Base-by-base conservation (phyloP, 495 filamentous ascomycete species). In the Bombardia bombarda region DNA sequence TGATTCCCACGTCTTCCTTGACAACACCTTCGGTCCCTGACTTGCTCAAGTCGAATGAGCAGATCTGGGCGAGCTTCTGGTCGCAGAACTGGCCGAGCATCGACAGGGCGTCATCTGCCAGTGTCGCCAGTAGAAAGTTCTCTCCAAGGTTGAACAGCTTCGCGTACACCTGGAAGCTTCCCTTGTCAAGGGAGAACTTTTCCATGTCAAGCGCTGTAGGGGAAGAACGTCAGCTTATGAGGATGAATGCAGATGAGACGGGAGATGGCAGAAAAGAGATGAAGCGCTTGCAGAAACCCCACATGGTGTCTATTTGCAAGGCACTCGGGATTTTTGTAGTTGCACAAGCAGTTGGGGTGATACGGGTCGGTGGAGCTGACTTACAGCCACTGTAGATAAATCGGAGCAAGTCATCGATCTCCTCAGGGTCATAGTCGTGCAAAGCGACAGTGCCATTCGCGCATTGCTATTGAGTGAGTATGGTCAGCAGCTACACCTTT, bases 301-400 rank as follows among this genome's bases (percentile, higher is more conserved):
- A n/a, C n/a, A n/a, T n/a, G n/a, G n/a, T n/a, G n/a, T n/a, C n/a
- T n/a, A n/a, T n/a, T n/a, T n/a, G n/a, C n/a, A n/a, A n/a, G n/a
- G n/a, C n/a, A n/a, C n/a, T n/a, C n/a, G n/a, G n/a, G n/a, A n/a
- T n/a, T n/a, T n/a, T n/a, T n/a, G n/a, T n/a, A n/a, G n/a, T n/a
- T n/a, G n/a, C n/a, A n/a, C n/a, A n/a, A n/a, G n/a, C n/a, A n/a
- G n/a, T n/a, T n/a, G n/a, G n/a, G n/a, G n/a, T n/a, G n/a, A n/a
- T n/a, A n/a, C n/a, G n/a, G n/a, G n/a, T n/a, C 12, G 25, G 31
- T 7, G n/a, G 13, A 10, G 31, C 14, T n/a, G 5, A 47, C 49
- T 32, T 35, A 51, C 49, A 26, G 25, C 46, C 49, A 17, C 45
- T 19, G 32, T 51, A 51, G 33, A 51, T 51, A 17, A 48, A 48